Evolutionary conservation across 2,329 filamentous ascomycete species (phyloP).

Genomic region (Emmonsia crescens): DNA sequence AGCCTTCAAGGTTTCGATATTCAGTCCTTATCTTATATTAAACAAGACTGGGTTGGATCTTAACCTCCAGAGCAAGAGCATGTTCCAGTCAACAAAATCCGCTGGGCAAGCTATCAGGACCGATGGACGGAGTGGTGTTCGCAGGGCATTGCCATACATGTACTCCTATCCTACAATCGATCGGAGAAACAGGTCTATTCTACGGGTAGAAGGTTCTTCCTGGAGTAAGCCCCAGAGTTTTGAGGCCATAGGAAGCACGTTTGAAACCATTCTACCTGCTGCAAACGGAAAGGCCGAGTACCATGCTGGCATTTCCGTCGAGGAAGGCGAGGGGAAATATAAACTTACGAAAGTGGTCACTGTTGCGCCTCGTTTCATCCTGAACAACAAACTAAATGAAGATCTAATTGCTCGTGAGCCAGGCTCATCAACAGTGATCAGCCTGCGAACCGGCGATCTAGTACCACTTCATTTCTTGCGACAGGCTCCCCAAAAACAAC

Average conservation of each 20-base stretch:
- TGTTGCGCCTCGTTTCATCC: slow-evolving; percentile 78
- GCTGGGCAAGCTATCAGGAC: slow-evolving; percentile 65
- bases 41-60: slow-evolving; percentile 92
- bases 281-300: slow-evolving; percentile 64
- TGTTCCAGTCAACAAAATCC: slow-evolving; percentile 70
- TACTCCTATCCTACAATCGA: slow-evolving; percentile 88
- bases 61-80: slow-evolving; percentile 76
- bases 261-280: slow-evolving; percentile 75
- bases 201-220: slow-evolving; percentile 78
- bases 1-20: slow-evolving; percentile 90
- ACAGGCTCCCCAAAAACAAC: slow-evolving; percentile 69
- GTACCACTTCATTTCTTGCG: slow-evolving; percentile 85
- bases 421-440: slow-evolving; percentile 75
- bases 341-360: slow-evolving; percentile 95
- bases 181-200: slow-evolving; percentile 74
- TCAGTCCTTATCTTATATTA: slow-evolving; percentile 85
- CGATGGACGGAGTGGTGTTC: slow-evolving; percentile 41
- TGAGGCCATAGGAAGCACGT: slow-evolving; percentile 88
- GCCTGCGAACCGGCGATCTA: slow-evolving; percentile 64
- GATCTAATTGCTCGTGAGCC: slow-evolving; percentile 85
- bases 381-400: slow-evolving; percentile 86
- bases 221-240: slow-evolving; percentile 99
- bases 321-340: slow-evolving; percentile 91
- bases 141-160: slow-evolving; percentile 84
- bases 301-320: slow-evolving; percentile 78